phyloP scores from a whole-genome alignment of 2,329 filamentous ascomycete species.

The Fusarium fracticaudum region DNA sequence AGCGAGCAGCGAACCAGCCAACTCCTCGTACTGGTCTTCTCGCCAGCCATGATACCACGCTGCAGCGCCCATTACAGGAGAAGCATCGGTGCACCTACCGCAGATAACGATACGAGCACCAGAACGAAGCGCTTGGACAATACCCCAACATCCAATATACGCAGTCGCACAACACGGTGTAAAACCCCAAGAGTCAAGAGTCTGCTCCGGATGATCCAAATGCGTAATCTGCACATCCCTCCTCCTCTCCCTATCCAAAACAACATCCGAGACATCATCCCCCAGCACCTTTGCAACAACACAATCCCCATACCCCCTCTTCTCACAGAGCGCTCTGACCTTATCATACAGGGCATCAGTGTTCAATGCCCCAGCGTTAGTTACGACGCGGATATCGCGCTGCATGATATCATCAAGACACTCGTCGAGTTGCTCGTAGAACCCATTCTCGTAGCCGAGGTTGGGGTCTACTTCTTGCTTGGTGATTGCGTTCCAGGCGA shows the following conservation, averaged over 20 bases:
- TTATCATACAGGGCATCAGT: conserved; percentile 47
- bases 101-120: conserved; percentile 61
- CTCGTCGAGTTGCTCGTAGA: conserved; percentile 55
- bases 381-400: conserved; percentile 49
- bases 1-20: conserved; percentile 61
- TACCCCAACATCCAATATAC: conserved; percentile 62
- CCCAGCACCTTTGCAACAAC: conserved; percentile 52
- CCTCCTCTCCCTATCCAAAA: conserved; percentile 5
- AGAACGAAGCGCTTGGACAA: conserved; percentile 52
- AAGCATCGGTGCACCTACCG: conserved; percentile 59
- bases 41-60: conserved; percentile 66
- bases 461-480: conserved; percentile 46
- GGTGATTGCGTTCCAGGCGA: conserved; percentile 54
- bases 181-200: conserved; percentile 43
- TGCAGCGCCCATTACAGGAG: conserved; percentile 64
- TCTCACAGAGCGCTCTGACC: conserved; percentile 44
- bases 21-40: conserved; percentile 56
- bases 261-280: conserved; percentile 49
- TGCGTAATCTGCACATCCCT: conserved; percentile 36
- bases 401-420: conserved; percentile 49
- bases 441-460: conserved; percentile 51
- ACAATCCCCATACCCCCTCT: conserved; percentile 41
- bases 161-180: conserved; percentile 46
- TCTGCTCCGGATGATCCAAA: conserved; percentile 44
- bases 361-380: conserved; percentile 54